Evolutionary conservation across 495 filamentous ascomycete genomes (phyloP).

Genomic region (Apodospora peruviana): DNA sequence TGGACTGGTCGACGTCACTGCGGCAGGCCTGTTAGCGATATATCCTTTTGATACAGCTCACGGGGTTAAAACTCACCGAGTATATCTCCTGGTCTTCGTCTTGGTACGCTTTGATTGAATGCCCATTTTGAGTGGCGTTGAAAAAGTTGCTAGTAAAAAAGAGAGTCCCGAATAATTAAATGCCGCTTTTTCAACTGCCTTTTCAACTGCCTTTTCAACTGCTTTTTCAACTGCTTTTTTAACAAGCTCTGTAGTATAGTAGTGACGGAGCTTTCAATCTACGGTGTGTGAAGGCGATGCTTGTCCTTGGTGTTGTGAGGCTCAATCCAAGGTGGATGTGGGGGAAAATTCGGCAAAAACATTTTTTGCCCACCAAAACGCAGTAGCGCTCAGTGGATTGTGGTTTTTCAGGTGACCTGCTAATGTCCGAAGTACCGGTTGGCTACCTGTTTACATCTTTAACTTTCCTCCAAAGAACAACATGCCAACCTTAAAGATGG

Average conservation of each 20-base stretch:
- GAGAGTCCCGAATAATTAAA: too few species aligned
- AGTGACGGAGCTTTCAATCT: too few species aligned
- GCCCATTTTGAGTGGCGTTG: constrained; percentile 37
- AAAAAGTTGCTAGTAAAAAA: too few species aligned
- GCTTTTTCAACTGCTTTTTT: too few species aligned
- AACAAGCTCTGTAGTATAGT: too few species aligned
- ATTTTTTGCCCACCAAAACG: constrained; percentile 3
- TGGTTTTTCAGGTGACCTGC: too few species aligned
- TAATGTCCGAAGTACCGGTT: neutral
- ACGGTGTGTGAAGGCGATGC: too few species aligned
- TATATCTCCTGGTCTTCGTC: constrained; percentile 56
- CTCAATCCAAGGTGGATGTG: constrained; percentile 1
- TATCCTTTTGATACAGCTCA: too few species aligned
- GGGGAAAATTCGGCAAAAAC: constrained; percentile 3
- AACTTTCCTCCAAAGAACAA: neutral
- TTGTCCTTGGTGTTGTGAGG: too few species aligned
- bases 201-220: too few species aligned
- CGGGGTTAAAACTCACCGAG: constrained; percentile 30
- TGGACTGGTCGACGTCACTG: constrained; percentile 85
- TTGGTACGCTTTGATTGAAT: constrained; percentile 48
- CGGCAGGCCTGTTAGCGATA: neutral
- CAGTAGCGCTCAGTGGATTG: too few species aligned
- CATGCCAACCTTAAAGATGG: neutral
- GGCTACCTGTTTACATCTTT: neutral
- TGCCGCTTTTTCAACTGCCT: too few species aligned